These are phyloP conservation scores for Phytophthora chlamydospora DNA, from an alignment of 352 stramenopile species.

Conservation along the genomic window DNA sequence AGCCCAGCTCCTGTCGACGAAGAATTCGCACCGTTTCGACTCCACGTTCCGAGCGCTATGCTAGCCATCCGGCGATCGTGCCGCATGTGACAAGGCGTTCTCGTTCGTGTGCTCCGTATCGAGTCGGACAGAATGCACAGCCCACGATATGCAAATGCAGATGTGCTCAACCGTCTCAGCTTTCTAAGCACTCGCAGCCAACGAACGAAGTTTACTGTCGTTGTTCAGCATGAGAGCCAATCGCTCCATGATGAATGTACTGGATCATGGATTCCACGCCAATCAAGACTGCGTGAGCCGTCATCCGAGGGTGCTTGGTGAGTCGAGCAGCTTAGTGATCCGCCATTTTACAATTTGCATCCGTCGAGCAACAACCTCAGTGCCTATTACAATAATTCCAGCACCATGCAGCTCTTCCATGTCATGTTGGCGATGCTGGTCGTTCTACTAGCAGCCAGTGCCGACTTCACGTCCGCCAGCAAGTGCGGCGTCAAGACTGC, in stretches of 20 bases:
- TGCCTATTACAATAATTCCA: not conserved
- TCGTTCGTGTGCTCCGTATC: conserved; percentile 4
- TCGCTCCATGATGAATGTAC: not conserved
- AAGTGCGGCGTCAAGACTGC: conserved; percentile 13
- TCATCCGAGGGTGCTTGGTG: too few species aligned
- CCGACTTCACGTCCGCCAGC: conserved; percentile 1
- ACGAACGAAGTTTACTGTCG: conserved; percentile 13
- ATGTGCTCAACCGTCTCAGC: not conserved
- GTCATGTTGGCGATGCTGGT: conserved; percentile 13
- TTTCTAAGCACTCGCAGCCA: conserved; percentile 1
- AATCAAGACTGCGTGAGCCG: not conserved
- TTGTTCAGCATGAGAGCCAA: not conserved
- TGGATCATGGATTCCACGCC: not conserved
- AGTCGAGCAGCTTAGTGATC: not conserved
- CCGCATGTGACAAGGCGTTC: conserved; percentile 14
- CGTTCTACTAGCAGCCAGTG: conserved; percentile 2
- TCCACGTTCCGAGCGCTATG: conserved; percentile 1
- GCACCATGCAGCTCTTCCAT: conserved; percentile 11
- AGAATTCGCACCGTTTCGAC: not conserved
- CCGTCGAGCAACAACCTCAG: not conserved
- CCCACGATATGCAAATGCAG: not conserved
- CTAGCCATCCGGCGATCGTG: conserved; percentile 1
- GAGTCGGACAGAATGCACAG: conserved; percentile 1
- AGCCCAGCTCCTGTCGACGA: too few species aligned
- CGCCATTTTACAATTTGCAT: conserved; percentile 22